phyloP scores from a whole-genome alignment of 164 flowering plant species.

The Umbilicus rupestris region DNA sequence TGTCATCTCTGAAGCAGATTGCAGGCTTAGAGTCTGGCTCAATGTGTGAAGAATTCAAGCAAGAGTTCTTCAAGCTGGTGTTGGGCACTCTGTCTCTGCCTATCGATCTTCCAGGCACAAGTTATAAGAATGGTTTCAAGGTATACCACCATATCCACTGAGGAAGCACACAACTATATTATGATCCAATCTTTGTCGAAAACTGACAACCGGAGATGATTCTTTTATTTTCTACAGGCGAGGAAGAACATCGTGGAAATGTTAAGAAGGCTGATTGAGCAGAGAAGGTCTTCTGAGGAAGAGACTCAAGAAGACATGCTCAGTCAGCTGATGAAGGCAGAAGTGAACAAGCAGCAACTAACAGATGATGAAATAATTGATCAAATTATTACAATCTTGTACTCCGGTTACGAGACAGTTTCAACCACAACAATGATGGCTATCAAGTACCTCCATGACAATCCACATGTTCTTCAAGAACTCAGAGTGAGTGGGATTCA shows the following conservation, averaged over 20 bases:
- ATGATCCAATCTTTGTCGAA: too few relatives aligned
- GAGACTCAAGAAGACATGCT: conserved; percentile 40
- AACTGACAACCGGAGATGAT: conserved; percentile 28
- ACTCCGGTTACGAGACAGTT: conserved; percentile 63
- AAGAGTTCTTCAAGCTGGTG: conserved; percentile 82
- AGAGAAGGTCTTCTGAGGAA: conserved; percentile 36
- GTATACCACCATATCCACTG: conserved; percentile 17
- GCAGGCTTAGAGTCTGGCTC: conserved; percentile 13
- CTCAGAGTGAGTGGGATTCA: conserved; percentile 35
- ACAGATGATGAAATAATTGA: conserved; percentile 57
- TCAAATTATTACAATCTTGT: conserved; percentile 48
- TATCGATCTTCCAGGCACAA: conserved; percentile 86
- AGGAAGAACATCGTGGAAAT: conserved; percentile 35
- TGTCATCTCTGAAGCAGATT: conserved; percentile 73
- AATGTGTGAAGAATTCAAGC: conserved; percentile 31
- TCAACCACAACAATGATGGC: conserved; percentile 74
- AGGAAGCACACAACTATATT: too few relatives aligned
- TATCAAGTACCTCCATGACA: conserved; percentile 57
- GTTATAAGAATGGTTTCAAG: conserved; percentile 61
- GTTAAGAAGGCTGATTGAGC: conserved; percentile 27
- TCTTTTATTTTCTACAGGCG: conserved; percentile 25
- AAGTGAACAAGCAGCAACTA: conserved; percentile 21
- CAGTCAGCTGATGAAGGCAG: conserved; percentile 25
- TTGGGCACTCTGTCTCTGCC: conserved; percentile 82
- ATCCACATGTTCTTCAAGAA: conserved; percentile 49